Percentiles rank a stretch among this genome's conserved stretches.
Evolutionary conservation across 1,139 yeast species (phyloP).

Genomic region (Lizanozyma gosingica): DNA sequence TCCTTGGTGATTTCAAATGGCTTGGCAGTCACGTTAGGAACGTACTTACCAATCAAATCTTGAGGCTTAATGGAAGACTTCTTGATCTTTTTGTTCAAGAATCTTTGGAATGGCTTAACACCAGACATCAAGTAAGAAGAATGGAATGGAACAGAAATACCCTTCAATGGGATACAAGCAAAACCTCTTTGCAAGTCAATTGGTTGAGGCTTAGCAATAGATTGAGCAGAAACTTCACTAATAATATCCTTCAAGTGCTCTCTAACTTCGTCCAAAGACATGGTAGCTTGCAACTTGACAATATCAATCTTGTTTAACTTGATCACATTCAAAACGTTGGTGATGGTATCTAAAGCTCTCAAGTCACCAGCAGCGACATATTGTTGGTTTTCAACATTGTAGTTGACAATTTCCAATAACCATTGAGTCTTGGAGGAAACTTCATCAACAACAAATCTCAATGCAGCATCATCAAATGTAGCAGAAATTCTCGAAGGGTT

Average conservation of each 20-base stretch:
- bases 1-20: slow-evolving; percentile 95
- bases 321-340: slow-evolving; percentile 86
- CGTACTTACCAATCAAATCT: slow-evolving; percentile 86
- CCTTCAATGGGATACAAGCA: slow-evolving; percentile 96
- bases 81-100: slow-evolving; percentile 91
- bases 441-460: slow-evolving; percentile 89
- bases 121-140: slow-evolving; percentile 95
- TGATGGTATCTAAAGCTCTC: slow-evolving; percentile 86
- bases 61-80: slow-evolving; percentile 93
- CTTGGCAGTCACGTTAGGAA: slow-evolving; percentile 97
- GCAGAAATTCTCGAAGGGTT: slow-evolving; percentile 90
- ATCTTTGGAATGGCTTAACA: slow-evolving; percentile 97
- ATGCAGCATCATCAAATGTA: slow-evolving; percentile 86
- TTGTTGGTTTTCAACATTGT: slow-evolving; percentile 96
- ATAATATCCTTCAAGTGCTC: slow-evolving; percentile 83
- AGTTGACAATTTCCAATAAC: slow-evolving; percentile 96
- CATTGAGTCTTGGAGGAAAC: slow-evolving; percentile 77
- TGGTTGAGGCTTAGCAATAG: slow-evolving; percentile 87
- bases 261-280: slow-evolving; percentile 82
- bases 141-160: slow-evolving; percentile 99
- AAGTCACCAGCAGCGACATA: slow-evolving; percentile 98
- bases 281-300: slow-evolving; percentile 71
- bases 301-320: slow-evolving; percentile 92
- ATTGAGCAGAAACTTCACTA: slow-evolving; percentile 71
- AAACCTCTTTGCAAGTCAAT: slow-evolving; percentile 95